Percentiles rank a stretch among this genome's conserved stretches.
These are phyloP conservation scores for Leccinum obscurum DNA, from an alignment of 768 basidiomycete genomes.

Conservation along the genomic window DNA sequence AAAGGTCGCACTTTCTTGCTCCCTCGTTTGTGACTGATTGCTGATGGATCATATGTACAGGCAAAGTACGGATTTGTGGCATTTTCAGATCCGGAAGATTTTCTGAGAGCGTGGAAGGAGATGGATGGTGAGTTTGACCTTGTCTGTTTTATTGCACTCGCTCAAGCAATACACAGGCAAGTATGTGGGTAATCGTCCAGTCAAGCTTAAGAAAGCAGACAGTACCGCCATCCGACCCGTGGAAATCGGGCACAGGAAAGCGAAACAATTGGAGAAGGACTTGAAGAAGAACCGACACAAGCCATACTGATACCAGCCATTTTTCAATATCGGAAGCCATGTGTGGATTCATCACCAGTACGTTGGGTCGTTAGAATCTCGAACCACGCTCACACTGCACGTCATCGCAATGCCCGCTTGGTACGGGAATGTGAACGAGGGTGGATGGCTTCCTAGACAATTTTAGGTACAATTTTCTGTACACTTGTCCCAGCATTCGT, in stretches of 20 bases:
- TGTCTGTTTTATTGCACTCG: neutral
- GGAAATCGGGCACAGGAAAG: slow-evolving; percentile 91
- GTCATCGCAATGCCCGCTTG: slow-evolving; percentile 7
- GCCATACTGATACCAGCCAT: slow-evolving; percentile 58
- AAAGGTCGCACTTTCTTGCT: slow-evolving; percentile 57
- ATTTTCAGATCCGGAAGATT: slow-evolving; percentile 98
- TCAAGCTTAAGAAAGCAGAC: slow-evolving; percentile 94
- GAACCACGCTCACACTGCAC: slow-evolving; percentile 26
- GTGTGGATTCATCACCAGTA: slow-evolving; percentile 23
- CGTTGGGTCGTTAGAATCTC: slow-evolving; percentile 25
- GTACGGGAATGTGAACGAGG: slow-evolving; percentile 11
- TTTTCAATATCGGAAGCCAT: neutral
- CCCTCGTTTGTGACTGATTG: neutral
- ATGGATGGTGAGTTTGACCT: slow-evolving; percentile 79
- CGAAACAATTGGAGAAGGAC: slow-evolving; percentile 85
- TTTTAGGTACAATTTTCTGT: neutral
- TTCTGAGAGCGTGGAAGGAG: slow-evolving; percentile 98
- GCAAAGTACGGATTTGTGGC: slow-evolving; percentile 98
- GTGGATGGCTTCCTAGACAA: slow-evolving; percentile 2
- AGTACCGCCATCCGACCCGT: slow-evolving; percentile 84
- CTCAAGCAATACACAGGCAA: slow-evolving; percentile 58
- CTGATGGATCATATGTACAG: slow-evolving; percentile 39
- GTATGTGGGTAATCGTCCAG: slow-evolving; percentile 98
- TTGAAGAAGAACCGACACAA: slow-evolving; percentile 86
- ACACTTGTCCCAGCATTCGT: slow-evolving; percentile 4